phyloP scores from a whole-genome alignment of 2,329 filamentous ascomycete species.

The Stachybotrys echinatus region DNA sequence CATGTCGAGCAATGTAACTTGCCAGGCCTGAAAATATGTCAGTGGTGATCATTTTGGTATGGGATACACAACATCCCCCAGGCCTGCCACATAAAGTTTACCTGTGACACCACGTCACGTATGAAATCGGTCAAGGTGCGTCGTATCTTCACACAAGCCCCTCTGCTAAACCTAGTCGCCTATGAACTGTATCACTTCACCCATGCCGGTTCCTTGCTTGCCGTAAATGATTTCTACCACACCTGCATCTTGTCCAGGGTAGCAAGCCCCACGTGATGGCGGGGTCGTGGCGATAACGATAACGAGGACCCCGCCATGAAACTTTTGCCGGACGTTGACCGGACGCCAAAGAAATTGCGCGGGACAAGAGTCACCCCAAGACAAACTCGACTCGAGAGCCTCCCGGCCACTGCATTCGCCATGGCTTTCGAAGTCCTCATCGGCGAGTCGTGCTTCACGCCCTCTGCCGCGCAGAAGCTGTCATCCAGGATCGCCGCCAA shows the following conservation, averaged over 20 bases:
- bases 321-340: background rate
- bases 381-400: background rate
- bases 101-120: too few species aligned
- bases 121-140: too few species aligned
- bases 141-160: too few species aligned
- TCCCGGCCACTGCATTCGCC: slow-evolving; percentile 4
- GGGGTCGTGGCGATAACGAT: background rate
- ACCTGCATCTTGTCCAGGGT: background rate
- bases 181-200: too few species aligned
- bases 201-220: too few species aligned
- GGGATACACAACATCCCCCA: too few species aligned
- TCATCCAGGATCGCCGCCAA: slow-evolving; percentile 37
- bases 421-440: slow-evolving; percentile 31
- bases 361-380: background rate
- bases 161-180: too few species aligned
- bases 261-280: background rate
- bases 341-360: background rate
- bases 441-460: slow-evolving; percentile 45
- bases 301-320: background rate
- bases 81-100: too few species aligned
- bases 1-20: too few species aligned
- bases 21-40: too few species aligned
- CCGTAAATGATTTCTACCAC: background rate
- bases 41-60: too few species aligned
- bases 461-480: slow-evolving; percentile 37